Conservation (phyloP, 805 yeast species). For the Saccharomycopsis fibuligera region DNA sequence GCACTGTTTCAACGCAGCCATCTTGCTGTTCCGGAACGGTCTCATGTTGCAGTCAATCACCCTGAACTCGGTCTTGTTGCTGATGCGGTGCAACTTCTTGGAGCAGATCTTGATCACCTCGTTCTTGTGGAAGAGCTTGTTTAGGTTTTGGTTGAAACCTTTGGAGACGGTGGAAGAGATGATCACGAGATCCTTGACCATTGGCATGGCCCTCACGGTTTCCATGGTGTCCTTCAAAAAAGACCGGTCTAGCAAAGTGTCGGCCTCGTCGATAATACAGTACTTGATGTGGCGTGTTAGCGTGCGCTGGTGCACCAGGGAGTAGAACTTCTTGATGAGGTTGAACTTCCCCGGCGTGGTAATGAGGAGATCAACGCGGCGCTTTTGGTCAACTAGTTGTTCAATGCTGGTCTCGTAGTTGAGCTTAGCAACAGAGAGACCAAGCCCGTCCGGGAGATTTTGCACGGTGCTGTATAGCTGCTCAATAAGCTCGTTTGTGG, state of each 20-base stretch:
- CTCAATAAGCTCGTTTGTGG: slow-evolving; percentile 81
- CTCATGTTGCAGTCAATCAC: slow-evolving; percentile 68
- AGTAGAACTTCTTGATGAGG: slow-evolving; percentile 41
- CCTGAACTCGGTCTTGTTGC: slow-evolving; percentile 63
- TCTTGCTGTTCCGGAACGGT: slow-evolving; percentile 81
- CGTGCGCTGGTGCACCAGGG: slow-evolving; percentile 31
- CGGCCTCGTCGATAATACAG: slow-evolving; percentile 89
- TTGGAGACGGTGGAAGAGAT: slow-evolving; percentile 90
- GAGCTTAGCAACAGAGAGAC: slow-evolving; percentile 6
- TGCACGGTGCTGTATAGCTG: slow-evolving; percentile 55
- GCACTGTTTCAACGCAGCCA: slow-evolving; percentile 82
- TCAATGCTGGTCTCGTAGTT: slow-evolving; percentile 10
- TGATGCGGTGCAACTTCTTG: slow-evolving; percentile 80
- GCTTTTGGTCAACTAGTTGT: slow-evolving; percentile 9
- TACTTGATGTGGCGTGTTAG: slow-evolving; percentile 35
- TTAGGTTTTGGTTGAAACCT: slow-evolving; percentile 58
- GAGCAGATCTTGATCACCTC: slow-evolving; percentile 52
- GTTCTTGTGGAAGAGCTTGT: slow-evolving; percentile 56
- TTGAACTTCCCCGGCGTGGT: slow-evolving; percentile 78
- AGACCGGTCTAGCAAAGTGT: slow-evolving; percentile 28
- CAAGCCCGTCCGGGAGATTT: slow-evolving; percentile 18
- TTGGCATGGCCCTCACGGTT: slow-evolving; percentile 47
- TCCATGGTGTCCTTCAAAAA: slow-evolving; percentile 30
- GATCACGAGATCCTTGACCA: slow-evolving; percentile 58
- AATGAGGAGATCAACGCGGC: slow-evolving; percentile 68